Evolutionary conservation across 305 asterid genomes (phyloP).

Genomic region (Nicotiana rustica): DNA sequence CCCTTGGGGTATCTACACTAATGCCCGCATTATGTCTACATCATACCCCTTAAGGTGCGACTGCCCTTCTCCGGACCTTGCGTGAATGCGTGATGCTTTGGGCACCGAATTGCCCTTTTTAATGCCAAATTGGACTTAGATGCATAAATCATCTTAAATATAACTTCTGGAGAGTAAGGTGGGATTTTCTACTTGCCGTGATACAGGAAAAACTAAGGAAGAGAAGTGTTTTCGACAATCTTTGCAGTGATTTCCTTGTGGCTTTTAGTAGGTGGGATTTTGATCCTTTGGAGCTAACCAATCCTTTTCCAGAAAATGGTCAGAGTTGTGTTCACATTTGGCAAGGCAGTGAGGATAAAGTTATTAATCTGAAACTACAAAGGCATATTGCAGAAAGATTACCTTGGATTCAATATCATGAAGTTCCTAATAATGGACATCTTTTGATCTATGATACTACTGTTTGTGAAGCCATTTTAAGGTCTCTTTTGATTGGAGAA

Average conservation of each 20-base stretch:
- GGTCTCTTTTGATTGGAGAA: slow-evolving; percentile 82
- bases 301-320: slow-evolving; percentile 64
- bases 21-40: too few relatives aligned
- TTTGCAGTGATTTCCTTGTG: slow-evolving; percentile 35
- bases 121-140: too few relatives aligned
- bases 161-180: too few relatives aligned
- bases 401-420: slow-evolving; percentile 45
- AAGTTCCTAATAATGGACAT: slow-evolving; percentile 85
- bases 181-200: background rate
- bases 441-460: slow-evolving; percentile 73
- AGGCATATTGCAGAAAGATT: slow-evolving; percentile 39
- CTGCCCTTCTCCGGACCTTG: too few relatives aligned
- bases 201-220: slow-evolving; percentile 51
- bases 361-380: slow-evolving; percentile 78
- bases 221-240: slow-evolving; percentile 60
- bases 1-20: too few relatives aligned
- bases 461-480: slow-evolving; percentile 37
- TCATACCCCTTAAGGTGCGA: too few relatives aligned
- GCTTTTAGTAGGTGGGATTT: slow-evolving; percentile 89
- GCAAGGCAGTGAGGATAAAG: slow-evolving; percentile 87
- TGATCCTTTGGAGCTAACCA: slow-evolving; percentile 68
- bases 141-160: too few relatives aligned
- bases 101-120: too few relatives aligned
- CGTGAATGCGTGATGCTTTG: too few relatives aligned
- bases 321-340: slow-evolving; percentile 66